Base-by-base conservation (phyloP, 495 filamentous ascomycete species). In the Tuber aestivum region DNA sequence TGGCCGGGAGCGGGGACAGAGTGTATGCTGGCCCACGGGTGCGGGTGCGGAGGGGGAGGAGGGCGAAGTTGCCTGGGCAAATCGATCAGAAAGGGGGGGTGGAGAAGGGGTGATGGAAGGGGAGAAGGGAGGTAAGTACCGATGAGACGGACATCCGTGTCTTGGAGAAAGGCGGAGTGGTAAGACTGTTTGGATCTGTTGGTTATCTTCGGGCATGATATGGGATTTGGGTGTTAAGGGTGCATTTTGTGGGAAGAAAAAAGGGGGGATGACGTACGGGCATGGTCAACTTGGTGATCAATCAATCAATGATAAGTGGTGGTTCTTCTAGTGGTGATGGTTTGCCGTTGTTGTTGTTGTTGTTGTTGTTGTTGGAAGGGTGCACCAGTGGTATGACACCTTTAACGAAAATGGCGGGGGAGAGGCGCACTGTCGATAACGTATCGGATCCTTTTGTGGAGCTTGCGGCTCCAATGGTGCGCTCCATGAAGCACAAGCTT, bases 1-100 rank as follows among this genome's bases (percentile, higher is more conserved):
- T 86, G 69, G 92, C 84, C 21, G 92, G 88, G 32, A 97, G 89
- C 14, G 91, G 86, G 2, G 89, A 87, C 21, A 98, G 90, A 38
- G 92, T 90, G 85, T 94, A 94, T 80, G 94, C 95, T 69, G 95
- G 95, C 21, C 95, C 95, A 69, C 95, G 93, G 77, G 93, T 93
- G 83, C 90, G 90, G 78, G 95, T 97, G 80, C 95, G 95, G 56
- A 99, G 91, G 5, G 95, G 94, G 77, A 97, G 90, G 81, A 98
- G 91, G 50, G 95, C 93, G 85, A 98, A 93, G 88, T 97, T 97
- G 80, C 95, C 94, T 89, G 80, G 38, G 70, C 45, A 61, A 14
- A 48, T 35, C 69, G 23, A 21, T 82, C 74, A 81, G 72, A 23
- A 35, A 35, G 70, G 35, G 37, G 18, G 14, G 32, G 16, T 27